Evolutionary conservation across 306 rosid genomes (phyloP), one percentile per base, ranked within the genome.

Genomic region (Morella rubra): DNA sequence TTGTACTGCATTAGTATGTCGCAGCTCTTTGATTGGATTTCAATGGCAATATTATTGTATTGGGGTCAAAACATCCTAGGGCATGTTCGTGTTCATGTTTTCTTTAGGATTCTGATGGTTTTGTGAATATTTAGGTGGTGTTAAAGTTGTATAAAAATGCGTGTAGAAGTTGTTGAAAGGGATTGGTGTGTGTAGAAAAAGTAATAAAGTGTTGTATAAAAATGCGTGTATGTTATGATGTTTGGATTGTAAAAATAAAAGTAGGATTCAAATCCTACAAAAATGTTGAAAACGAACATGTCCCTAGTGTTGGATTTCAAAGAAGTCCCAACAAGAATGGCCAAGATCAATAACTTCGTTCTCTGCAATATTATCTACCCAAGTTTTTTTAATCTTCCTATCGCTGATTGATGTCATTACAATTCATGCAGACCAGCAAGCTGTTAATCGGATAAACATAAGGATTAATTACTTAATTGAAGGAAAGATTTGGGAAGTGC

Each of bases 351-450:
- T 41, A 66, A 7, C 12, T 61, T 5, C 12, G 19, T 27, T 61
- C 44, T 61, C 12, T 61, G 32, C 7, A 32, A 61, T 11, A 61
- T 61, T 61, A 32, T 61, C 16, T 13, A 37, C 4, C 15, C 44
- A 6, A 61, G 13, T 32, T 61, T 61, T 37, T 22, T 61, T 61
- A 5, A 24, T 73, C 20, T 44, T 42, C 64, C 24, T 56, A 44
- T 83, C 68, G 62, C 61, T 41, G 66, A 45, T 55, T 71, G 66
- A 68, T 76, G 19, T 54, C 69, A 55, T 37, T 80, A 59, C 79
- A 24, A 14, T 76, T 41, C 41, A 20, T 80, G 81, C 80, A 80
- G 86, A 64, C 32, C 50, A 73, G 69, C 79, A 73, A 59, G 54
- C 47, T 76, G 18, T 15, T 76, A 64, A n/a, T 71, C 72, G 22